phyloP scores from a whole-genome alignment of 192 early-diverging fungal genomes.

The Backusella circina region DNA sequence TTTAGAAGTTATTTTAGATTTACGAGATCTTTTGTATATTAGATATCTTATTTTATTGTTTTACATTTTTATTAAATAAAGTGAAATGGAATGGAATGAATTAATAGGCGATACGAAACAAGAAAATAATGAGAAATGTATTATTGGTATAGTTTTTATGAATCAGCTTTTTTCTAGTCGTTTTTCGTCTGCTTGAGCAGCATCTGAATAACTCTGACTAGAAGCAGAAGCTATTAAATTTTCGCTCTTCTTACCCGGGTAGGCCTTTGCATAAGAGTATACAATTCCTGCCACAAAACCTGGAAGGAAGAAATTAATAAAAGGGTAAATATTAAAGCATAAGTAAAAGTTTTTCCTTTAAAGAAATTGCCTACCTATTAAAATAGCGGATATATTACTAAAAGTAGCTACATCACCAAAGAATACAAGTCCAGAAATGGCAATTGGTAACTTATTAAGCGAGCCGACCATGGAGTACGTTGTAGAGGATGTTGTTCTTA shows the following conservation, averaged over 20 bases:
- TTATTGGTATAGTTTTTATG: not conserved
- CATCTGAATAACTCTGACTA: constrained; percentile 19
- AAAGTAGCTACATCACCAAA: constrained; percentile 81
- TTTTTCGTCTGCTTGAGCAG: constrained; percentile 6
- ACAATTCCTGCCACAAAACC: constrained; percentile 63
- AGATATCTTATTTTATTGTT: constrained; percentile 9
- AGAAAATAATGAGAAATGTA: not conserved
- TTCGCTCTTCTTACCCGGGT: constrained; percentile 45
- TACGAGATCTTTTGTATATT: not conserved
- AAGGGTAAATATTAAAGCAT: not conserved
- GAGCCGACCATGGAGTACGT: constrained; percentile 92
- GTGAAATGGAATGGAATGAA: not conserved
- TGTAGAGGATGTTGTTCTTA: constrained; percentile 73
- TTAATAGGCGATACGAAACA: not conserved
- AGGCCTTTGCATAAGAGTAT: constrained; percentile 67
- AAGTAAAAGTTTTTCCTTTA: not conserved
- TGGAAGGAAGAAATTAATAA: not conserved
- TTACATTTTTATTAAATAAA: not conserved
- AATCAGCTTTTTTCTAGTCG: not conserved
- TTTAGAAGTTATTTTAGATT: not conserved
- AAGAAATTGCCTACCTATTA: constrained; percentile 55
- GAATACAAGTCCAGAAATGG: constrained; percentile 88
- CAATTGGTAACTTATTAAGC: constrained; percentile 94
- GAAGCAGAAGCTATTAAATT: constrained; percentile 9
- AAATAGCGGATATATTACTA: constrained; percentile 74